phyloP scores from a whole-genome alignment of 2,329 filamentous ascomycete species.

The Xylariaceae sp. region DNA sequence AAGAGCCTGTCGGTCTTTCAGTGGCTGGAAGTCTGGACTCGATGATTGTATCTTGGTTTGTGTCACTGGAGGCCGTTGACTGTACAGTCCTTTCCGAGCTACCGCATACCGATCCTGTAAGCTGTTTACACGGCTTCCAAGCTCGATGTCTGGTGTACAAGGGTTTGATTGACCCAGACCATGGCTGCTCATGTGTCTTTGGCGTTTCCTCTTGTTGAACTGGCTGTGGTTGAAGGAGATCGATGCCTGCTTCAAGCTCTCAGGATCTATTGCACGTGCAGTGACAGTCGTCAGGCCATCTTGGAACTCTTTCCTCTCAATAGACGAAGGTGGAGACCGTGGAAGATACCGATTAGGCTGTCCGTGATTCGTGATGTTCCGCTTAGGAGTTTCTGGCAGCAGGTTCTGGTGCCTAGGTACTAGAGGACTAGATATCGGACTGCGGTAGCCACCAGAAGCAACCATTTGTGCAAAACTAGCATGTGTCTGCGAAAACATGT shows the following conservation, averaged over 20 bases:
- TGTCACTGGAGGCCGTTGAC: slow-evolving; percentile 10
- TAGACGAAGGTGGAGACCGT: slow-evolving; percentile 28
- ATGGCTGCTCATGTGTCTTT: background rate
- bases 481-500: slow-evolving; percentile 3
- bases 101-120: slow-evolving; percentile 9
- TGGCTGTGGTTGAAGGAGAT: slow-evolving; percentile 18
- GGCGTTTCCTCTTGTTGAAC: background rate
- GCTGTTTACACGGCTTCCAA: background rate
- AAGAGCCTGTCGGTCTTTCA: slow-evolving; percentile 4
- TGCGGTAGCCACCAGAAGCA: slow-evolving; percentile 21
- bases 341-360: slow-evolving; percentile 12
- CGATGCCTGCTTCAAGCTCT: slow-evolving; percentile 19
- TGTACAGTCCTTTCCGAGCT: slow-evolving; percentile 9
- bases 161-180: too few species aligned
- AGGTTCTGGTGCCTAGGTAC: background rate
- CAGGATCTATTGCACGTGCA: background rate
- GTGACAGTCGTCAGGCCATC: slow-evolving; percentile 1
- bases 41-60: too few species aligned
- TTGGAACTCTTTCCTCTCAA: slow-evolving; percentile 5
- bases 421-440: slow-evolving; percentile 19
- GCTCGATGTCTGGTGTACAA: too few species aligned
- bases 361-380: too few species aligned
- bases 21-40: too few species aligned
- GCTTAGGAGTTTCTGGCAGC: background rate
- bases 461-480: background rate